A percentile compares a stretch with the other conserved stretches of the same genome.
Conservation (phyloP, 2,329 filamentous ascomycete species). For the Aspergillus texensis region DNA sequence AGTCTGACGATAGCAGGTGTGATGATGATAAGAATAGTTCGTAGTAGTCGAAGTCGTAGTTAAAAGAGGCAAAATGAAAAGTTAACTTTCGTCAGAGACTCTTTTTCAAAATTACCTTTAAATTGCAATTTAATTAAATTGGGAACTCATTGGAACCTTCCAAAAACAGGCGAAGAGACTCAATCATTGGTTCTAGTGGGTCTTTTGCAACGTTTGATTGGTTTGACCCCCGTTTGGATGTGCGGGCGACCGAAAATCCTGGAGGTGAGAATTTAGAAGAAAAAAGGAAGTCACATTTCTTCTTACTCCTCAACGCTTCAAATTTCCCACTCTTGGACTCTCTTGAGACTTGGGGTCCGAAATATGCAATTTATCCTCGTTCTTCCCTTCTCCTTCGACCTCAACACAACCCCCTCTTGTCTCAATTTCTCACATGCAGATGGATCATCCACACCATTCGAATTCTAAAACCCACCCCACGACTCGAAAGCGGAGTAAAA, state of each 20-base stretch:
- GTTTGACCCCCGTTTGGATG: background rate
- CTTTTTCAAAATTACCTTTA: background rate
- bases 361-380: background rate
- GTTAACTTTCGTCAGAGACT: background rate
- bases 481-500: background rate
- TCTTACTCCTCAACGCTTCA: background rate
- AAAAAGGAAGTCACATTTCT: too few species aligned
- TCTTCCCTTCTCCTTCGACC: background rate
- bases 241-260: slow-evolving; percentile 4
- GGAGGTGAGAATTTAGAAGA: background rate
- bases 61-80: slow-evolving; percentile 1
- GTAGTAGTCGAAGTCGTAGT: background rate
- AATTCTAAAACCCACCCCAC: slow-evolving; percentile 1
- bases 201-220: background rate
- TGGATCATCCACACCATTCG: background rate
- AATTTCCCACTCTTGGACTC: background rate
- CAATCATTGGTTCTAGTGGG: slow-evolving; percentile 1
- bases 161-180: background rate
- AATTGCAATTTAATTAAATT: background rate
- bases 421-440: background rate
- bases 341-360: background rate
- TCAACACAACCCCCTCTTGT: background rate
- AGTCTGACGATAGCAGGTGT: background rate
- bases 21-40: background rate
- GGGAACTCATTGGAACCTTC: background rate